A percentile compares a stretch with the other conserved stretches of the same genome.
These are phyloP conservation scores for Pseudomonodictys pantanalensis DNA, from an alignment of 495 filamentous ascomycete genomes.

Conservation along the genomic window DNA sequence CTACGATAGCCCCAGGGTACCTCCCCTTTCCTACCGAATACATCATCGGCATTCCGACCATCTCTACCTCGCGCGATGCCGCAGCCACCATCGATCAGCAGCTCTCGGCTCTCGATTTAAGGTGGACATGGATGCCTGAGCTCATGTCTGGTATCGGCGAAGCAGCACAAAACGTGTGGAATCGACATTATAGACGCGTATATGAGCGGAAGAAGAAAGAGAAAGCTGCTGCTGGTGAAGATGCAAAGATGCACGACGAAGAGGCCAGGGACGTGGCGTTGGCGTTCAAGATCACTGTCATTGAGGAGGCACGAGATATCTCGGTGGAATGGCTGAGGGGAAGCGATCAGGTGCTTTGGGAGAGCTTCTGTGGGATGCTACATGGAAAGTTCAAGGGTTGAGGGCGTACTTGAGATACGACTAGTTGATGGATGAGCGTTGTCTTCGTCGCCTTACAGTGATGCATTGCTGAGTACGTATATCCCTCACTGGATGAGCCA, in stretches of 20 bases:
- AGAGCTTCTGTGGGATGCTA: slow-evolving; percentile 84
- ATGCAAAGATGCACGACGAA: slow-evolving; percentile 37
- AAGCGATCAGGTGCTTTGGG: slow-evolving; percentile 70
- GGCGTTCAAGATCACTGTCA: slow-evolving; percentile 47
- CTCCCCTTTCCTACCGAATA: slow-evolving; percentile 59
- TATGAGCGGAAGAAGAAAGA: slow-evolving; percentile 40
- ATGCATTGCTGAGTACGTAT: too few relatives aligned
- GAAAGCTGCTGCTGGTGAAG: not conserved
- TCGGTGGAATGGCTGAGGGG: slow-evolving; percentile 74
- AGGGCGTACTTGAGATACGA: not conserved
- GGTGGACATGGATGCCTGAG: slow-evolving; percentile 51
- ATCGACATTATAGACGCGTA: slow-evolving; percentile 59
- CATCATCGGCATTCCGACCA: slow-evolving; percentile 44
- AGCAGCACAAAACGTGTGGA: slow-evolving; percentile 71
- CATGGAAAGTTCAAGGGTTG: not conserved
- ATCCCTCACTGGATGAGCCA: too few relatives aligned
- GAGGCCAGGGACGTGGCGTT: slow-evolving; percentile 43
- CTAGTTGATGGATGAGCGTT: not conserved
- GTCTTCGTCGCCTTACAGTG: too few relatives aligned
- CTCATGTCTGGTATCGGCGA: slow-evolving; percentile 52
- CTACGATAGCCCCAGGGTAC: slow-evolving; percentile 57
- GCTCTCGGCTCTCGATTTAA: slow-evolving; percentile 48
- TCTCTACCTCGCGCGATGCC: not conserved
- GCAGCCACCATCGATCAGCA: slow-evolving; percentile 40
- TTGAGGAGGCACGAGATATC: slow-evolving; percentile 37